A percentile compares a stretch with the other conserved stretches of the same genome.
Conservation (phyloP, 164 flowering plant genomes). For the Annona squamosa region DNA sequence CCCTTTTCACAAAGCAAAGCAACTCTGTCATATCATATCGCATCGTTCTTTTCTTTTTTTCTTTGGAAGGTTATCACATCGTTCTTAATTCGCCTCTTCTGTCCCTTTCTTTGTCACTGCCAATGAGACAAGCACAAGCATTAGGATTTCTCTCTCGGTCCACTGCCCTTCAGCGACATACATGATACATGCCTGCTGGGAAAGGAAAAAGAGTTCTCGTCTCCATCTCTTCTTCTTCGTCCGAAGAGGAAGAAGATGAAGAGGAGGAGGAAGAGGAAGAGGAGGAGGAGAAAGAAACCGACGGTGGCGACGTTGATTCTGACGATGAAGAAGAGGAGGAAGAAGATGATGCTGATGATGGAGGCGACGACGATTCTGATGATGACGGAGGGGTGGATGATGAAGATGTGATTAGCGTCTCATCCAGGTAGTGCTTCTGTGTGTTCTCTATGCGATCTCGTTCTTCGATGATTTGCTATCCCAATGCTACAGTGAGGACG, state of each 20-base stretch:
- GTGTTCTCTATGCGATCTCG: neutral
- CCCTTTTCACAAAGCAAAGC: too few species aligned
- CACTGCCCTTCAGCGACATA: too few species aligned
- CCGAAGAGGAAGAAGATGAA: neutral
- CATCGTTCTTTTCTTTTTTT: too few species aligned
- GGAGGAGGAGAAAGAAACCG: neutral
- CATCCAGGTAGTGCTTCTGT: neutral
- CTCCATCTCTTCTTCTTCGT: constrained; percentile 1
- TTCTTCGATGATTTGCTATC: neutral
- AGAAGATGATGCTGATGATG: neutral
- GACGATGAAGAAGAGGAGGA: neutral
- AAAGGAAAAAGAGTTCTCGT: neutral
- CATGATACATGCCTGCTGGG: neutral
- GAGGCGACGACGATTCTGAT: neutral
- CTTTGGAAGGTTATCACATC: too few species aligned
- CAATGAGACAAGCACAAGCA: too few species aligned
- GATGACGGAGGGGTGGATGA: neutral
- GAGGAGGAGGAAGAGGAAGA: neutral
- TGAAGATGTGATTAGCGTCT: neutral
- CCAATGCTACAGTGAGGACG: neutral
- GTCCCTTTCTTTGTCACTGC: too few species aligned
- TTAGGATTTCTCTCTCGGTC: too few species aligned
- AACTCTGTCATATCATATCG: too few species aligned
- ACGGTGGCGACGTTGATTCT: neutral
- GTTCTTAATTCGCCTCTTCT: too few species aligned